These are phyloP conservation scores for Chaetomiaceae sp. DNA, from an alignment of 2,329 filamentous ascomycete species.

Conservation along the genomic window DNA sequence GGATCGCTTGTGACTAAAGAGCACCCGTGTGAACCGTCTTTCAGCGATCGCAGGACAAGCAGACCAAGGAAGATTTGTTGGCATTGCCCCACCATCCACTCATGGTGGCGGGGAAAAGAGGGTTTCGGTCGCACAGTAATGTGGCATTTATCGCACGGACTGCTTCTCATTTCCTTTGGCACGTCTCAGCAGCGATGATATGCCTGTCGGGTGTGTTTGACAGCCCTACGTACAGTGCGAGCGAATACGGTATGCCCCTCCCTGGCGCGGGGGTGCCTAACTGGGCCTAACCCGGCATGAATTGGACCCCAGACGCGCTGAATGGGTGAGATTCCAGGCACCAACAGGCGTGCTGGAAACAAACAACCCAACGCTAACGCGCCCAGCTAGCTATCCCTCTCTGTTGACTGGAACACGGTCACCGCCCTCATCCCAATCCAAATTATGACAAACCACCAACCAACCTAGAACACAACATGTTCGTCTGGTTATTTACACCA, in stretches of 20 bases:
- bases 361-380: too few relatives aligned
- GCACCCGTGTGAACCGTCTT: background rate
- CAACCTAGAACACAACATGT: background rate
- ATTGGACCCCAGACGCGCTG: constrained; percentile 1
- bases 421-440: background rate
- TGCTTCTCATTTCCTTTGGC: background rate
- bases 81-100: constrained; percentile 22
- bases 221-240: constrained; percentile 11
- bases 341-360: background rate
- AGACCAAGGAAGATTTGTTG: constrained; percentile 18
- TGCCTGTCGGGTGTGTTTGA: background rate
- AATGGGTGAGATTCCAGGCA: background rate
- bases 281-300: too few relatives aligned
- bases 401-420: background rate
- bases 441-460: background rate
- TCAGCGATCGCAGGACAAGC: background rate
- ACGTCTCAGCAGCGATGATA: too few relatives aligned
- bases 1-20: constrained; percentile 1
- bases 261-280: constrained; percentile 3
- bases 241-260: too few relatives aligned
- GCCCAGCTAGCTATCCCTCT: too few relatives aligned
- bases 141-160: background rate
- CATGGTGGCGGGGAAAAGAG: constrained; percentile 17
- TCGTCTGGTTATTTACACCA: background rate
- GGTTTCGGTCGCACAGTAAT: constrained; percentile 10